Conservation (phyloP, 768 basidiomycete species). For the Rhodosporidiobolus sp. region DNA sequence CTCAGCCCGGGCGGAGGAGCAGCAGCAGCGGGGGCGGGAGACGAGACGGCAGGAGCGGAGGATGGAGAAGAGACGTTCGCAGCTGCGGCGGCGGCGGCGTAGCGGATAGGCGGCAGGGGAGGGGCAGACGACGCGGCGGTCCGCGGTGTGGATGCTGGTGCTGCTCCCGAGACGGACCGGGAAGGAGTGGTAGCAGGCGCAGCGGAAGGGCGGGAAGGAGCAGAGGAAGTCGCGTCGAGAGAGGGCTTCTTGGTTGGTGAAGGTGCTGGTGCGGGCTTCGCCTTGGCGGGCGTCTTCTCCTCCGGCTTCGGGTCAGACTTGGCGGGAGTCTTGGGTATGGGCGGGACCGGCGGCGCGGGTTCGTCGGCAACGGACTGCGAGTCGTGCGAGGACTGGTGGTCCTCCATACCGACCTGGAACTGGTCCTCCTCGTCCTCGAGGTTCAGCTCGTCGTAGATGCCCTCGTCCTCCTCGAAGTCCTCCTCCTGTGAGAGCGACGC, state of each 20-base stretch:
- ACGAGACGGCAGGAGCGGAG: slow-evolving; percentile 3
- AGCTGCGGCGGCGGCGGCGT: slow-evolving; percentile 84
- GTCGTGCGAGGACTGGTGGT: slow-evolving; percentile 70
- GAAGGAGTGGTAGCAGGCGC: slow-evolving; percentile 19
- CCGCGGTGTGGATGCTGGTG: slow-evolving; percentile 15
- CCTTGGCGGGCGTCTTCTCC: slow-evolving; percentile 2
- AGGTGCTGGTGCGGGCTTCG: neutral
- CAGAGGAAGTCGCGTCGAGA: slow-evolving; percentile 16
- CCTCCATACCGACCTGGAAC: slow-evolving; percentile 61
- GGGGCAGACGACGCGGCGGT: slow-evolving; percentile 30
- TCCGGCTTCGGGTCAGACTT: slow-evolving; percentile 14
- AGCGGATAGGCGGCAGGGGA: slow-evolving; percentile 72
- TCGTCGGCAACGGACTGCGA: slow-evolving; percentile 59
- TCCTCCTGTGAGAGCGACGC: slow-evolving; percentile 65
- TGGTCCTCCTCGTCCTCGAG: slow-evolving; percentile 96
- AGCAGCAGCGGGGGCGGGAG: slow-evolving; percentile 49
- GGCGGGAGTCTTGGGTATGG: slow-evolving; percentile 38
- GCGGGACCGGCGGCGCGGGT: slow-evolving; percentile 31
- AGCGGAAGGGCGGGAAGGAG: slow-evolving; percentile 13
- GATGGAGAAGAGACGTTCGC: slow-evolving; percentile 48
- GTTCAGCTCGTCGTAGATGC: slow-evolving; percentile 95
- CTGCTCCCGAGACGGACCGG: slow-evolving; percentile 22
- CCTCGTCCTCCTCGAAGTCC: slow-evolving; percentile 94
- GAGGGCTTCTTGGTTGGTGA: slow-evolving; percentile 30
- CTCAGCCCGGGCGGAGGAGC: neutral